These are phyloP conservation scores for Peltaster fructicola DNA, from an alignment of 2,329 filamentous ascomycete genomes.

Conservation along the genomic window DNA sequence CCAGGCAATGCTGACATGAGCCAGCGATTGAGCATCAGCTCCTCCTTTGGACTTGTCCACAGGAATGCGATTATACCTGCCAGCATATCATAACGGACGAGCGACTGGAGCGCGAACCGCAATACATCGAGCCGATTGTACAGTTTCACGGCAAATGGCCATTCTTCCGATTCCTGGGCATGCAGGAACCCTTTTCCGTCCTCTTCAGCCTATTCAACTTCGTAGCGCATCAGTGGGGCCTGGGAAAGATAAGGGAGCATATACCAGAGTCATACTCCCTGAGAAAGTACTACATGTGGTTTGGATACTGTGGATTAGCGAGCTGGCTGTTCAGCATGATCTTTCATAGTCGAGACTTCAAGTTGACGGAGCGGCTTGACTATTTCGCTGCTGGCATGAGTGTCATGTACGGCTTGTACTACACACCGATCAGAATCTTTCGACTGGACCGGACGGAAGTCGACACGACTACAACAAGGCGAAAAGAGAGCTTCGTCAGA, in stretches of 20 bases:
- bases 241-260: constrained; percentile 48
- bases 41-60: constrained; percentile 77
- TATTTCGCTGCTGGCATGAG: constrained; percentile 86
- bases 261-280: constrained; percentile 61
- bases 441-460: constrained; percentile 47
- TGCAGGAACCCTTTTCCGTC: constrained; percentile 89
- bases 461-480: constrained; percentile 18
- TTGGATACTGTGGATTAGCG: constrained; percentile 64
- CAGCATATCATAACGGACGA: constrained; percentile 74
- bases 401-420: constrained; percentile 83
- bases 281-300: constrained; percentile 59
- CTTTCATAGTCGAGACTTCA: constrained; percentile 83
- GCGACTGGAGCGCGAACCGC: constrained; percentile 47
- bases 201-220: constrained; percentile 88
- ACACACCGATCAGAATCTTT: constrained; percentile 65
- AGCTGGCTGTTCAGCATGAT: constrained; percentile 81
- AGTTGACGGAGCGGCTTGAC: constrained; percentile 76
- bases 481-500: constrained; percentile 36
- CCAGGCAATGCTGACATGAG: constrained; percentile 5
- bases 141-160: constrained; percentile 99
- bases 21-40: constrained; percentile 69
- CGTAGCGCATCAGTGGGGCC: constrained; percentile 63
- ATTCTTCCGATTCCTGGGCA: constrained; percentile 73
- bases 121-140: constrained; percentile 49
- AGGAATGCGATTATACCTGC: constrained; percentile 96